Base-by-base conservation (phyloP, 2,329 filamentous ascomycete genomes). In the Fusarium praegraminearum region DNA sequence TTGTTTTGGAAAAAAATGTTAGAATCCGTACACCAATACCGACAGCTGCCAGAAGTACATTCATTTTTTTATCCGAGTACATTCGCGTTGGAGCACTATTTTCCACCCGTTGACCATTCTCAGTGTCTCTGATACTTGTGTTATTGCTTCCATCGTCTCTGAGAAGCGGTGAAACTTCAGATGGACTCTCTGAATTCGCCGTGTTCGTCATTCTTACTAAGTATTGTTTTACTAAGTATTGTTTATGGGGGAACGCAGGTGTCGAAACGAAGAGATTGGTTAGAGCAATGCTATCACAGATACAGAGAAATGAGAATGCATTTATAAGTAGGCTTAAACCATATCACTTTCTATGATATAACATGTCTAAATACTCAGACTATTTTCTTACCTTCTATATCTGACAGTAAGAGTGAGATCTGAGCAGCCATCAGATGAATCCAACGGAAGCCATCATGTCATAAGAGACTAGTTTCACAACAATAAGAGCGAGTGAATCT, bases 1-100 rank as follows among this genome's bases (percentile, higher is more conserved):
- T 22, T 36, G 6, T 16, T 26, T 38, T 51, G 5, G 2, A 30
- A 13, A 45, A 3, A 45, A 13, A 45, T 13, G 24, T 18, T 12
- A n/a, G 18, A 20, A 20, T 22, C 33, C 62, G 28, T 72, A 81
- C 78, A 30, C 80, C 80, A 35, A 82, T 77, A n/a, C 78, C 79
- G 15, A 82, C 75, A 32, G 79, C 78, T 7, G 78, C 78, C 30
- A 82, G 46, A 33, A 82, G 65, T 7, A 81, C 46, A 62, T 81
- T 77, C 76, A 82, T 77, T 67, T 80, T 80, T 45, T 75, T 73
- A 78, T 74, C n/a, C 41, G 49, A 41, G 54, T 50, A 62, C 26
- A 62, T 15, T 41, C 54, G 54, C 36, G 56, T 50, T 33, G 58
- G 36, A 35, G n/a, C 40, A 40, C 49, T 44, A 8, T 49, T 47